Base-by-base conservation (phyloP, 2,329 filamentous ascomycete genomes). In the Pseudofabraea citricarpa region DNA sequence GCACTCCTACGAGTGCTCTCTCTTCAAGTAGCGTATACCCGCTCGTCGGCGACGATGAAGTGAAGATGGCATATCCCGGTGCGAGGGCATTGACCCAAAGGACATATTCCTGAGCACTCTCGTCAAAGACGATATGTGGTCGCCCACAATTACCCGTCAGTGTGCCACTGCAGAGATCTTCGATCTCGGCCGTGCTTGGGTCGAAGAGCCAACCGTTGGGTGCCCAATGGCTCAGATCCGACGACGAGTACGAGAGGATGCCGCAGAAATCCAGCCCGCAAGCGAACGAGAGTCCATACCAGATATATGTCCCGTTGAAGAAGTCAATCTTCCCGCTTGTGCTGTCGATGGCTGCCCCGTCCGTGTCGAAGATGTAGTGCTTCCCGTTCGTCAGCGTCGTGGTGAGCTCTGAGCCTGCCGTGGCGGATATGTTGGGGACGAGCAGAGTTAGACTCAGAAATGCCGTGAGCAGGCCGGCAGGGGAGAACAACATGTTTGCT, bases 271-370 rank as follows among this genome's bases (percentile, higher is more conserved):
- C 43, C 16, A 44, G 10, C 1, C 50, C 51, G 23, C 53, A 56
- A 6, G 45, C 49, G 18, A 46, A 46, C 4, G 44, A 41, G 1
- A 56, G 20, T 8, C 51, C 54, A 31, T 57, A 56, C 54, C 48
- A 57, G 12, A 56, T 27, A 26, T 53, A 53, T 9, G 44, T 36
- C 15, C 51, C 51, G 15, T 45, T 43, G 5, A 57, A 41, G 16
- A 43, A 52, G 32, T 55, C 55, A 7, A 57, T 52, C 38, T 57
- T 56, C 12, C 48, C 55, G 9, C 49, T 52, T 43, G 49, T 50
- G 8, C 51, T 41, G 32, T 56, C 53, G 16, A 57, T 53, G 18
- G 51, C 50, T 36, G 55, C 52, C 3, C 55, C 52, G 24, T 56
- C 44, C 5, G 50, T 55, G 35, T 56, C 51, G 21, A 56, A 56